These are phyloP conservation scores for Macrocybe gigantea DNA, from an alignment of 768 basidiomycete genomes.

Conservation along the genomic window DNA sequence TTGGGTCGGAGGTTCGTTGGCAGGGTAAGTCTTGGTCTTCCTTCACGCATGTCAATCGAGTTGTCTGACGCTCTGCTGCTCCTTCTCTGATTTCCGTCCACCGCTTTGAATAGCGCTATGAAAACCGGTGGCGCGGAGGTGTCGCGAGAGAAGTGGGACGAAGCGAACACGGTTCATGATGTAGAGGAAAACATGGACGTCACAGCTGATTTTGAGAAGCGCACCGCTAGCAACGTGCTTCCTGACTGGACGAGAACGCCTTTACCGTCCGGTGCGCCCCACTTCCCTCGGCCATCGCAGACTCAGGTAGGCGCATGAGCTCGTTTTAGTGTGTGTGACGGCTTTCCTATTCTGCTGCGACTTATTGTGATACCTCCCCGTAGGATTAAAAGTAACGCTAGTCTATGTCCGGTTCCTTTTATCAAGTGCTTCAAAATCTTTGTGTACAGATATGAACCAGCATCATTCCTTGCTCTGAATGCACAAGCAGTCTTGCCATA, in stretches of 20 bases:
- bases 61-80: neutral
- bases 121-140: slow-evolving; percentile 87
- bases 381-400: too few relatives aligned
- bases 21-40: slow-evolving; percentile 57
- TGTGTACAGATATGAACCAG: too few relatives aligned
- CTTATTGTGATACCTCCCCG: too few relatives aligned
- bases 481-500: too few relatives aligned
- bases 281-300: slow-evolving; percentile 27
- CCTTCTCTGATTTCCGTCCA: neutral
- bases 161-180: slow-evolving; percentile 45
- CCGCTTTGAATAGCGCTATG: slow-evolving; percentile 46
- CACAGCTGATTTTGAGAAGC: slow-evolving; percentile 26
- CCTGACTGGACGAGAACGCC: slow-evolving; percentile 80
- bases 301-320: slow-evolving; percentile 14
- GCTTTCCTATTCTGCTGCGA: too few relatives aligned
- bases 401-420: too few relatives aligned
- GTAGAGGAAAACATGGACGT: slow-evolving; percentile 33
- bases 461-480: too few relatives aligned
- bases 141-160: slow-evolving; percentile 82
- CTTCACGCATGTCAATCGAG: neutral
- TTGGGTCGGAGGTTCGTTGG: slow-evolving; percentile 93
- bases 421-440: too few relatives aligned
- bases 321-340: too few relatives aligned
- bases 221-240: slow-evolving; percentile 38
- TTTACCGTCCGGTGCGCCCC: slow-evolving; percentile 59